Conservation (phyloP, 495 filamentous ascomycete species). For the Eremomyces bilateralis region DNA sequence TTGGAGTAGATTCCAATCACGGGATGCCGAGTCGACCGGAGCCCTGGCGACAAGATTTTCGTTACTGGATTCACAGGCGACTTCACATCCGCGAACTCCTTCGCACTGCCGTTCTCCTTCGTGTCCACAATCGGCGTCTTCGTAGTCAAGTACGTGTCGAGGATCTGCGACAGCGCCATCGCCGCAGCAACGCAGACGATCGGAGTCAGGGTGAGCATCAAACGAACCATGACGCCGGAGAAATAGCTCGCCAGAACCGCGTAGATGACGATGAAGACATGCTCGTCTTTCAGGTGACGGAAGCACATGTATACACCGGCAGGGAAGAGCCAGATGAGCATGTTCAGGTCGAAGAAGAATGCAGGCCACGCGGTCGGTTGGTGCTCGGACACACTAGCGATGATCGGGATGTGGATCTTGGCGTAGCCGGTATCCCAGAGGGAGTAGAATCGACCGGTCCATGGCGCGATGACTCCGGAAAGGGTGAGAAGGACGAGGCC, state of each 20-base stretch:
- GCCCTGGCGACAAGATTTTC: constrained; percentile 20
- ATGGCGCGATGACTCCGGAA: constrained; percentile 81
- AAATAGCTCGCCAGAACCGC: constrained; percentile 91
- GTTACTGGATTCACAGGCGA: constrained; percentile 15
- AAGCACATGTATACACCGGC: constrained; percentile 98
- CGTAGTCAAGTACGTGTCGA: constrained; percentile 62
- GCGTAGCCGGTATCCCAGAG: constrained; percentile 98
- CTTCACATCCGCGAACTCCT: constrained; percentile 19
- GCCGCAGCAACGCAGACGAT: constrained; percentile 92
- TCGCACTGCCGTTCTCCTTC: constrained; percentile 27
- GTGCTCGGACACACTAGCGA: constrained; percentile 97
- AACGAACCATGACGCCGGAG: constrained; percentile 94
- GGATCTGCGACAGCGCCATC: constrained; percentile 65
- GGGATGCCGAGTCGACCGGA: constrained; percentile 51
- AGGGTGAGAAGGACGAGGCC: constrained; percentile 65
- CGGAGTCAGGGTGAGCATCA: constrained; percentile 95
- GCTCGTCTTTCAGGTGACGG: constrained; percentile 79
- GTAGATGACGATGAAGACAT: constrained; percentile 97
- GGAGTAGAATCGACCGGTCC: constrained; percentile 98
- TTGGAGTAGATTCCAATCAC: constrained; percentile 65
- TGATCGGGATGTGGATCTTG: constrained; percentile 99
- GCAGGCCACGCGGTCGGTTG: constrained; percentile 99
- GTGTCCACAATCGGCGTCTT: constrained; percentile 25
- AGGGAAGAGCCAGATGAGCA: constrained; percentile 98
- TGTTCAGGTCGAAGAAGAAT: constrained; percentile 97